Evolutionary conservation across 345 rosid species (phyloP), one percentile per base, ranked within the genome.

Genomic region (Xanthoceras sorbifolium): DNA sequence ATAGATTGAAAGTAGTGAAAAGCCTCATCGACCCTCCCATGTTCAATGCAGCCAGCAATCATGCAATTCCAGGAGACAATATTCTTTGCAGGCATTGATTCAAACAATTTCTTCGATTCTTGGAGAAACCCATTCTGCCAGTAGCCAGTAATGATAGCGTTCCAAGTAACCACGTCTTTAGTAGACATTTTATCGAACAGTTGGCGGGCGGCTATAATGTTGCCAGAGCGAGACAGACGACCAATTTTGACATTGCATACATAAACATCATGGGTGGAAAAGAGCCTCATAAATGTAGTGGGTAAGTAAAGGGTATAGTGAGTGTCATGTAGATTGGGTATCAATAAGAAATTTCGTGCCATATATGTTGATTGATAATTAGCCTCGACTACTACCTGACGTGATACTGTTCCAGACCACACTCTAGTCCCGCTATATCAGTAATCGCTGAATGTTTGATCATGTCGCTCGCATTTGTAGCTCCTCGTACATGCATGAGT

Each of bases 31-130:
- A 82, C 0, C 48, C 74, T 75, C 29, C 60, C 77, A 42, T 79
- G 72, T 48, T 81, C 73, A 2, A 83, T 76, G 71, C 80, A 82
- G 26, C 85, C 89, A 18, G 84, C 82, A 18, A 88, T 77, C 84
- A 88, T 82, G 67, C 89, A 79, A 68, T 84, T 87, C 89, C 87
- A 86, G 1, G 89, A 84, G 52, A 86, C 82, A 1, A 80, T 64
- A 75, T 86, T 82, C 67, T 81, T 78, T 54, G 29, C 70, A 2
- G 84, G 89, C 85, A 85, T 87, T 52, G 38, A 66, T 38, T 80
- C 62, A 42, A 85, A 85, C 68, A 81, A 61, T 67, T 66, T 71
- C 71, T 78, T 72, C 3, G 88, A 80, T 78, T 85, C 83, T 44
- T 78, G 79, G 29, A 83, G 72, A 69, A 72, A 79, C 23, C 83